These are phyloP conservation scores for Isatis tinctoria DNA, from an alignment of 345 rosid genomes.

Conservation along the genomic window DNA sequence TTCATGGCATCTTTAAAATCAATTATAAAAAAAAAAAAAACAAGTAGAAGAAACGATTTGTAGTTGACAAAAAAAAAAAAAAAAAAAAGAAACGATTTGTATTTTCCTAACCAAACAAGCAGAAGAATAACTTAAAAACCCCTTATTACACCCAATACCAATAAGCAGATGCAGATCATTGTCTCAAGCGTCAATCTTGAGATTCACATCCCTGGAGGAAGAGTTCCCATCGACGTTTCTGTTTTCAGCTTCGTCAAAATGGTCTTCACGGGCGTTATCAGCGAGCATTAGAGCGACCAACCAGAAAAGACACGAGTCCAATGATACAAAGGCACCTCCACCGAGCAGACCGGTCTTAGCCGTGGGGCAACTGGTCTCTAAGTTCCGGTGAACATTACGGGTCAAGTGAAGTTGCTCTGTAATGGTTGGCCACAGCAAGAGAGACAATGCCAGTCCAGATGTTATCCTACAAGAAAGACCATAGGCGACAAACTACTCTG, in stretches of 20 bases:
- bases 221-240: constrained; percentile 15
- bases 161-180: not conserved
- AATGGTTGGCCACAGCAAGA: constrained; percentile 74
- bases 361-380: constrained; percentile 56
- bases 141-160: constrained; percentile 3
- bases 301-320: constrained; percentile 80
- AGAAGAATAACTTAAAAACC: not conserved
- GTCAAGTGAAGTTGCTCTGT: constrained; percentile 67
- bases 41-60: not conserved
- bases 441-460: constrained; percentile 52
- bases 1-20: not conserved
- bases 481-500: not conserved
- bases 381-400: constrained; percentile 51
- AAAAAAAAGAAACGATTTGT: not conserved
- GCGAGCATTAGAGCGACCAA: constrained; percentile 73
- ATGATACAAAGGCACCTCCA: constrained; percentile 79
- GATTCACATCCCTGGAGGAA: constrained; percentile 27
- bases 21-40: not conserved
- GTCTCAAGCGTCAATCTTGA: constrained; percentile 30
- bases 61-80: too few species aligned
- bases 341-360: constrained; percentile 85
- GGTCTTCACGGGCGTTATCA: constrained; percentile 78
- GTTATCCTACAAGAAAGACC: constrained; percentile 40
- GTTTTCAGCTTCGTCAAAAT: constrained; percentile 52
- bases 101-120: constrained; percentile 7